phyloP scores from a whole-genome alignment of 176 grass and related monocot species.

The Cenchrus purpureus region DNA sequence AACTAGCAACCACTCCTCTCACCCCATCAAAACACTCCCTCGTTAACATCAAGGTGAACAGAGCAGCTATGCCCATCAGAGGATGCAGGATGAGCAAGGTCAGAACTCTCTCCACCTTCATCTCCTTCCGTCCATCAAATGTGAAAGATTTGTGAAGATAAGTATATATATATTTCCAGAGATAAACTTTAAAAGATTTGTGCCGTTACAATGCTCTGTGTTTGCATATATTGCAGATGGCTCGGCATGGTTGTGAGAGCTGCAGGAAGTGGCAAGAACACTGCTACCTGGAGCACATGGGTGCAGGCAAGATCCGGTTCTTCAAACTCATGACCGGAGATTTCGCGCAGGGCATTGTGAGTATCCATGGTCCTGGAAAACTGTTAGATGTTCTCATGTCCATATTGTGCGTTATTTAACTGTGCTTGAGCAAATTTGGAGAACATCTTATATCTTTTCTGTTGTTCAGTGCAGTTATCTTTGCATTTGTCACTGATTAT shows the following conservation, averaged over 20 bases:
- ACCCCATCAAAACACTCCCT: slow-evolving; percentile 19
- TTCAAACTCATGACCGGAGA: slow-evolving; percentile 44
- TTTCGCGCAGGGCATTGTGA: slow-evolving; percentile 38
- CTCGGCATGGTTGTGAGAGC: slow-evolving; percentile 14
- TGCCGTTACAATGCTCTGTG: not conserved
- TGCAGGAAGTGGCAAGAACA: slow-evolving; percentile 54
- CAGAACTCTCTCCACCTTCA: not conserved
- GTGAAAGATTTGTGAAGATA: not conserved
- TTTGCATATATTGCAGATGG: slow-evolving; percentile 22
- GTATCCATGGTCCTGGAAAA: not conserved
- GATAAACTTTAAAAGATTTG: not conserved
- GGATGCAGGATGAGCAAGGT: slow-evolving; percentile 28
- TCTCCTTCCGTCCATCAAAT: not conserved
- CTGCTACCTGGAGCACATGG: slow-evolving; percentile 52
- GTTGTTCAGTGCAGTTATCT: not conserved
- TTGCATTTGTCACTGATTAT: not conserved
- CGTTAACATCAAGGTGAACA: slow-evolving; percentile 40
- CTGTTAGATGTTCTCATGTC: not conserved
- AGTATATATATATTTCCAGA: not conserved
- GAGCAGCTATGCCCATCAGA: not conserved
- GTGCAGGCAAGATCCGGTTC: slow-evolving; percentile 30
- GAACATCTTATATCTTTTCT: not conserved
- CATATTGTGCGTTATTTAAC: not conserved
- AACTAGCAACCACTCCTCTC: not conserved
- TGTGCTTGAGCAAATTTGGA: not conserved